phyloP scores from a whole-genome alignment of 371 early-diverging fungal genomes.

The Rhizomucor miehei region DNA sequence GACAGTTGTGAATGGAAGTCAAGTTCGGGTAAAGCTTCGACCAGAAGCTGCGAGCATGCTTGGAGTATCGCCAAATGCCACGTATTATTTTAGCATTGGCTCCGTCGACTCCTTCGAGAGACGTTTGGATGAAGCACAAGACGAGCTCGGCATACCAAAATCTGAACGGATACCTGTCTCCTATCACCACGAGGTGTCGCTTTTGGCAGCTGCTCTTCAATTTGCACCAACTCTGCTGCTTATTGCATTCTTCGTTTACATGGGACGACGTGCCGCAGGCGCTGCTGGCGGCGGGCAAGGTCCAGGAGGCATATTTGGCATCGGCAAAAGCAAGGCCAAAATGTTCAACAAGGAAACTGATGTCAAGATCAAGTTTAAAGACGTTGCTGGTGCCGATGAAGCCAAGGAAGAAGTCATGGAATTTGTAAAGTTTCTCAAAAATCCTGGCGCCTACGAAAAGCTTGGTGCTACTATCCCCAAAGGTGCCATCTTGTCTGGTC shows the following conservation, averaged over 20 bases:
- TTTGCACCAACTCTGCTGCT: slow-evolving; percentile 91
- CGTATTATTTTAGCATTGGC: slow-evolving; percentile 85
- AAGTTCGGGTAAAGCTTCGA: slow-evolving; percentile 78
- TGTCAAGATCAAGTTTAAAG: slow-evolving; percentile 95
- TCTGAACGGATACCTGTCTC: slow-evolving; percentile 89
- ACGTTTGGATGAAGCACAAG: slow-evolving; percentile 84
- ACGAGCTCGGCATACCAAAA: slow-evolving; percentile 87
- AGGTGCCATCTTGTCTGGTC: slow-evolving; percentile 96
- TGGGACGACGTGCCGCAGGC: slow-evolving; percentile 75
- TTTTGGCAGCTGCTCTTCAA: slow-evolving; percentile 70
- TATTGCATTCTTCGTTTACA: slow-evolving; percentile 81
- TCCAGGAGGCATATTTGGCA: slow-evolving; percentile 88
- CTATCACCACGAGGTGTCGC: slow-evolving; percentile 77
- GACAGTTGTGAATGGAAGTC: slow-evolving; percentile 80
- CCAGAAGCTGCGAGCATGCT: slow-evolving; percentile 49
- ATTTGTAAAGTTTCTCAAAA: slow-evolving; percentile 99
- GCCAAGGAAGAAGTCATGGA: slow-evolving; percentile 99
- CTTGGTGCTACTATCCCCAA: slow-evolving; percentile 99
- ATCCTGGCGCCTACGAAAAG: slow-evolving; percentile 94
- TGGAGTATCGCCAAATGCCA: slow-evolving; percentile 11
- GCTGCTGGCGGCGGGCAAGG: slow-evolving; percentile 45
- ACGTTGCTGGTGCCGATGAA: slow-evolving; percentile 99
- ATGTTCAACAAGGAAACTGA: slow-evolving; percentile 96
- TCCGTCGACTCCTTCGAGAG: slow-evolving; percentile 94
- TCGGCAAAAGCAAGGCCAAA: slow-evolving; percentile 95